Percentiles rank a stretch among this genome's conserved stretches.
Conservation (phyloP, 805 yeast genomes). For the Grigorovia jiainica region DNA sequence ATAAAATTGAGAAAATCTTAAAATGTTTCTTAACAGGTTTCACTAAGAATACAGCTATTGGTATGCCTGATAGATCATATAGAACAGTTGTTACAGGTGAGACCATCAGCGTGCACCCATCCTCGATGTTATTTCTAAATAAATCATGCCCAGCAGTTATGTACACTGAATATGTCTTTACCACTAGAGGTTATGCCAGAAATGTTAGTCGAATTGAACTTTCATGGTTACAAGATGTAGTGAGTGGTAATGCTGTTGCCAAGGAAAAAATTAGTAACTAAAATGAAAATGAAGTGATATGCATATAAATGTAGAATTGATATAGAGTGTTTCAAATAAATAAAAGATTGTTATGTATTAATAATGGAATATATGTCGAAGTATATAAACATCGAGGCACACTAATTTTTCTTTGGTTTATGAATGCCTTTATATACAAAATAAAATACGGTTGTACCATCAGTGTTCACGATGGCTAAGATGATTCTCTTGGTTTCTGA, state of each 20-base stretch:
- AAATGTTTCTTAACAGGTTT: slow-evolving; percentile 79
- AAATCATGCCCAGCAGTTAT: slow-evolving; percentile 73
- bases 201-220: slow-evolving; percentile 74
- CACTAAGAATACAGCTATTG: slow-evolving; percentile 83
- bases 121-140: slow-evolving; percentile 72
- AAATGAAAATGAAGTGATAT: background rate
- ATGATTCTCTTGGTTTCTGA: slow-evolving; percentile 34
- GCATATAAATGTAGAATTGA: background rate
- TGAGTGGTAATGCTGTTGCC: slow-evolving; percentile 23
- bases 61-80: slow-evolving; percentile 89
- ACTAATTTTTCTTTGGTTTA: slow-evolving; percentile 52
- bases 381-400: no score
- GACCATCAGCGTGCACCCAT: slow-evolving; percentile 80
- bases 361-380: no score
- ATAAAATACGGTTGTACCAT: slow-evolving; percentile 65
- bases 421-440: slow-evolving; percentile 56
- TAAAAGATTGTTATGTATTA: no score
- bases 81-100: slow-evolving; percentile 81
- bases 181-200: slow-evolving; percentile 88
- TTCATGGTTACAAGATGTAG: slow-evolving; percentile 77
- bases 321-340: background rate
- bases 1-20: slow-evolving; percentile 40
- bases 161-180: slow-evolving; percentile 91
- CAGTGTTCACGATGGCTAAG: slow-evolving; percentile 49
- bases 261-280: slow-evolving; percentile 7